These are phyloP conservation scores for Candida neerlandica DNA, from an alignment of 1,139 yeast genomes.

Conservation along the genomic window DNA sequence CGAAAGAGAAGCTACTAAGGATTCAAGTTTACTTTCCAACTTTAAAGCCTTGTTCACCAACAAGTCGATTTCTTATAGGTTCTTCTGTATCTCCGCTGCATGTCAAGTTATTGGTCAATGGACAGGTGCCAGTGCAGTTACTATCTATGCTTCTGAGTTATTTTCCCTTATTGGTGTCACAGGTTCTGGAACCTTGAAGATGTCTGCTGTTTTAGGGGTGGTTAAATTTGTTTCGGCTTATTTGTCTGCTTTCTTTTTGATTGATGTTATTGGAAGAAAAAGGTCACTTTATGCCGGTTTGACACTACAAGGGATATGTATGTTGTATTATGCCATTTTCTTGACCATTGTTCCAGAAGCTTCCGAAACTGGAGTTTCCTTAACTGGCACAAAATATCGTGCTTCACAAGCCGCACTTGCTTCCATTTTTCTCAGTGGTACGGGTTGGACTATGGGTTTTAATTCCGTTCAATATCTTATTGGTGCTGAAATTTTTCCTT, in stretches of 20 bases:
- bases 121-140: conserved; percentile 64
- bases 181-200: conserved; percentile 39
- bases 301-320: conserved; percentile 32
- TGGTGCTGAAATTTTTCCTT: conserved; percentile 62
- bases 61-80: conserved; percentile 45
- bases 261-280: conserved; percentile 51
- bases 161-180: conserved; percentile 52
- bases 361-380: conserved; percentile 26
- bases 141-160: conserved; percentile 60
- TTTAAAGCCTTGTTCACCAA: conserved; percentile 37
- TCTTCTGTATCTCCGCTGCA: conserved; percentile 42
- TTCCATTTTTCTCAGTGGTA: conserved; percentile 53
- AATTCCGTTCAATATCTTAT: conserved; percentile 60
- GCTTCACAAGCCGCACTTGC: conserved; percentile 58
- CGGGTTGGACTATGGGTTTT: conserved; percentile 68
- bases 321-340: conserved; percentile 48
- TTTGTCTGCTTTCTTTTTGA: conserved; percentile 47
- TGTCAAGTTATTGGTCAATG: conserved; percentile 61
- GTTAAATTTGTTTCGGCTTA: conserved; percentile 50
- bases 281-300: conserved; percentile 42
- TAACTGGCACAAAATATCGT: conserved; percentile 31
- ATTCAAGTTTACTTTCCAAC: conserved; percentile 25
- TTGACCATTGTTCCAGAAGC: conserved; percentile 51
- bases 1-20: conserved; percentile 38
- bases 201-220: conserved; percentile 53